Evolutionary conservation across 2,329 filamentous ascomycete genomes (phyloP), one percentile per base, ranked within the genome.

Genomic region (Pyricularia sp.): DNA sequence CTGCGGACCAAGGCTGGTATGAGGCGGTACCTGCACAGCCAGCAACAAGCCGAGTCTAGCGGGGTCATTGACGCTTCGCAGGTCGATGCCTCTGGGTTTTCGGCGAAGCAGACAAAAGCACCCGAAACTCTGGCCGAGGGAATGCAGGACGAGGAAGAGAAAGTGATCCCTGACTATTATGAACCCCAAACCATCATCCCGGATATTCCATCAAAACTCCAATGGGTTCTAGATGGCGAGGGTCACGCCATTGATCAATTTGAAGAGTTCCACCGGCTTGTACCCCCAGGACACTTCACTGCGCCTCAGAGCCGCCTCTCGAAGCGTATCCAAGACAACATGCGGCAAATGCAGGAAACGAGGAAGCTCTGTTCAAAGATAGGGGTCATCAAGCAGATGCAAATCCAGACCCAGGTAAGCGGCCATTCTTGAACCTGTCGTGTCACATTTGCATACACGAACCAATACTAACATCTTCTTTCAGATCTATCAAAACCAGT

Each of bases 351-450:
- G 82, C 94, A 99, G 75, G 93, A 97, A 72, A 99, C 94, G 0
- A 84, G 94, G 70, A 97, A 97, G 73, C 84, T 99, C 33, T 96
- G 92, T 71, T 92, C 92, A 12, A 99, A 97, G 77, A 96, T 99
- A 73, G 88, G 91, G 62, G 91, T 99, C 67, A 94, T 99, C 74
- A 99, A 97, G 79, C 94, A 99, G 78, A 99, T 99, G 94, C 94
- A 99, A 77, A 86, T 97, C 64, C 94, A 99, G 75, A 91, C 92
- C 63, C 94, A 97, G 84, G 90, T 91, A 84, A 55, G 44, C 19
- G 22, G 44, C 26, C 26, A 26, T 33, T 19, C 2, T 26, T 49
- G 22, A n/a, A 22, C 22, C n/a, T 24, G 22, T 24, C 9, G 12
- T 26, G 1, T 26, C 12, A 12, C 22, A 28, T 26, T 5, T 28